phyloP scores from a whole-genome alignment of 257 asterid species.

The Fraxinus excelsior region DNA sequence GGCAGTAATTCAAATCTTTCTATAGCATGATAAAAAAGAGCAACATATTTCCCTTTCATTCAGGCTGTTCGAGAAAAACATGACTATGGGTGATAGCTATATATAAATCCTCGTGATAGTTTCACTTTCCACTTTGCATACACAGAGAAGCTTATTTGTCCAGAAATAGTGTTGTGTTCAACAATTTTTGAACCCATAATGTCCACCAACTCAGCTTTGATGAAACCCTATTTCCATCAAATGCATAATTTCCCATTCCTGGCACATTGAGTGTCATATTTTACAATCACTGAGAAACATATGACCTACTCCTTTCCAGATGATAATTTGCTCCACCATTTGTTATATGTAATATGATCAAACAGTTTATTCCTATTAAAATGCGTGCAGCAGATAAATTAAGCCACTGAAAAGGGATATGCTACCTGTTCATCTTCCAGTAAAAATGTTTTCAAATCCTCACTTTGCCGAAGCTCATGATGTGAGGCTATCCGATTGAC shows the following conservation, averaged over 20 bases:
- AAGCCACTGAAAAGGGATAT: background rate
- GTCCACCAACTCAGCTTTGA: constrained; percentile 4
- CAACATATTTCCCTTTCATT: constrained; percentile 4
- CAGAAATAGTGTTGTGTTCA: background rate
- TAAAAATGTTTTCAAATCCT: constrained; percentile 80
- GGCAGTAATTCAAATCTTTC: constrained; percentile 4
- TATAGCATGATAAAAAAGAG: background rate
- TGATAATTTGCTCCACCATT: background rate
- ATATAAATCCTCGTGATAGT: constrained; percentile 10
- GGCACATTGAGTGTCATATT: background rate
- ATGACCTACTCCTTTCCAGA: constrained; percentile 10
- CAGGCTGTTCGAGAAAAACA: constrained; percentile 7
- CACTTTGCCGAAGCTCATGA: constrained; percentile 78
- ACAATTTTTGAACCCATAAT: constrained; percentile 2
- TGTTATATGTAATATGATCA: constrained; percentile 6
- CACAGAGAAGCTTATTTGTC: background rate
- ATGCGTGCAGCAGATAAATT: background rate
- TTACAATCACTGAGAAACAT: background rate
- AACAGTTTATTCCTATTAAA: background rate
- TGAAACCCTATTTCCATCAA: background rate
- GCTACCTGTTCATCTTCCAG: constrained; percentile 97
- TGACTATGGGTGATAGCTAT: constrained; percentile 12
- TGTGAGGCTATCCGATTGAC: constrained; percentile 88
- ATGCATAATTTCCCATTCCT: background rate
- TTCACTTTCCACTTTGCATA: constrained; percentile 8